A percentile compares a stretch with the other conserved stretches of the same genome.
Conservation (phyloP, 495 filamentous ascomycete species). For the Haplographium delicatum region DNA sequence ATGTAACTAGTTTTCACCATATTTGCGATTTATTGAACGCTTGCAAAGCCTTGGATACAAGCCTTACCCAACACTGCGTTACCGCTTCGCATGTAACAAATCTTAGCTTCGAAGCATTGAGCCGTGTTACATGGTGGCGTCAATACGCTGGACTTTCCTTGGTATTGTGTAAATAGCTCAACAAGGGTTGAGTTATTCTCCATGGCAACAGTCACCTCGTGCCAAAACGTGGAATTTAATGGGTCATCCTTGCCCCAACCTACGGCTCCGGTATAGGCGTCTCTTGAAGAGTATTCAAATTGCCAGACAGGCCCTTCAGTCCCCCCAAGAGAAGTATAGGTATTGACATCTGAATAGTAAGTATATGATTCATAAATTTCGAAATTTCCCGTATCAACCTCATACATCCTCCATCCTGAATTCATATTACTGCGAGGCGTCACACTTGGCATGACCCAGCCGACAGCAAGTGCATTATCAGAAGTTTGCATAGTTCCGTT, state of each 20-base stretch:
- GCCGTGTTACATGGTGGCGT: background rate
- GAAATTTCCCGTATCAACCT: background rate
- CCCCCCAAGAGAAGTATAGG: background rate
- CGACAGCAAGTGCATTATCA: background rate
- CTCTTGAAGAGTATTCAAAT: background rate
- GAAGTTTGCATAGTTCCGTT: background rate
- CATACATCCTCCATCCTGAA: background rate
- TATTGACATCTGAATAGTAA: background rate
- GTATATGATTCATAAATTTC: background rate
- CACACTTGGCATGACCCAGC: background rate
- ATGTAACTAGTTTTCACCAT: too few species aligned
- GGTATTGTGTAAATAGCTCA: background rate
- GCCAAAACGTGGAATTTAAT: background rate
- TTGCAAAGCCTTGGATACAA: too few species aligned
- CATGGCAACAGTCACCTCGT: background rate
- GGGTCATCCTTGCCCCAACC: background rate
- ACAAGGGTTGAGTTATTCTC: background rate
- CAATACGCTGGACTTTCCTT: background rate
- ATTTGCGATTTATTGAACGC: too few species aligned
- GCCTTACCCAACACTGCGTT: background rate
- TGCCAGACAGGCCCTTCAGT: background rate
- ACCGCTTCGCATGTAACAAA: background rate
- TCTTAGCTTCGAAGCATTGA: background rate
- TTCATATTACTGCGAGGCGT: background rate
- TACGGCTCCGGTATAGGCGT: background rate